phyloP scores from a whole-genome alignment of 352 stramenopile species.

The Phytopythium kandeliae region DNA sequence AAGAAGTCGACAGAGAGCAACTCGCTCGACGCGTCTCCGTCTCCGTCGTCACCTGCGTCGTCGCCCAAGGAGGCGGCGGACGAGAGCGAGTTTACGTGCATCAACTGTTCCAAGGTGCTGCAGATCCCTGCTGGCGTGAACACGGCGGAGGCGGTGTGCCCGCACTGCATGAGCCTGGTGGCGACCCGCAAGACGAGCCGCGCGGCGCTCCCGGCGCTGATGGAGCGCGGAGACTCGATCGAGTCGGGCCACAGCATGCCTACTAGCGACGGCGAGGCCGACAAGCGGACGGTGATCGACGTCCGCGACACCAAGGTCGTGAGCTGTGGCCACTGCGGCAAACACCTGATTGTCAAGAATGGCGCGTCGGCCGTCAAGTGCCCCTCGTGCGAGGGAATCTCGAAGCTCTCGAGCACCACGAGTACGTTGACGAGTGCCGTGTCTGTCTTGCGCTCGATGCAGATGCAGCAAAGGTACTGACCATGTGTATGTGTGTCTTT shows the following conservation, averaged over 20 bases:
- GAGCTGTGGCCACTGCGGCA: conserved; percentile 78
- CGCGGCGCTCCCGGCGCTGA: conserved; percentile 18
- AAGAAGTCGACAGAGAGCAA: neutral
- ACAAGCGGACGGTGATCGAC: conserved; percentile 35
- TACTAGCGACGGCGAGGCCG: conserved; percentile 2
- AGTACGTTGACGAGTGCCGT: conserved; percentile 58
- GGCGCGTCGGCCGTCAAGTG: conserved; percentile 76
- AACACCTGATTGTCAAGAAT: conserved; percentile 81
- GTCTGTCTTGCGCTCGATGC: neutral
- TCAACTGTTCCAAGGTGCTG: conserved; percentile 51
- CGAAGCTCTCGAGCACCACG: conserved; percentile 75
- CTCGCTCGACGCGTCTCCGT: conserved; percentile 5
- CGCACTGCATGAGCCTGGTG: conserved; percentile 56
- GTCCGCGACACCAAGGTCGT: conserved; percentile 81
- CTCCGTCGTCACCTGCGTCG: neutral
- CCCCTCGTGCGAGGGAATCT: conserved; percentile 71
- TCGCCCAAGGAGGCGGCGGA: conserved; percentile 4
- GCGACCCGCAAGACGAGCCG: conserved; percentile 35
- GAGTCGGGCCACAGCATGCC: conserved; percentile 26
- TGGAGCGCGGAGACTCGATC: conserved; percentile 24
- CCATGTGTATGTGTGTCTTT: conserved; percentile 6
- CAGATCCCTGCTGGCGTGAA: conserved; percentile 38
- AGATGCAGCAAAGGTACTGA: conserved; percentile 11
- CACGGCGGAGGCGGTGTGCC: conserved; percentile 52
- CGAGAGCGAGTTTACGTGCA: conserved; percentile 33